phyloP scores from a whole-genome alignment of 2,329 filamentous ascomycete species.

The Curvularia sp. region DNA sequence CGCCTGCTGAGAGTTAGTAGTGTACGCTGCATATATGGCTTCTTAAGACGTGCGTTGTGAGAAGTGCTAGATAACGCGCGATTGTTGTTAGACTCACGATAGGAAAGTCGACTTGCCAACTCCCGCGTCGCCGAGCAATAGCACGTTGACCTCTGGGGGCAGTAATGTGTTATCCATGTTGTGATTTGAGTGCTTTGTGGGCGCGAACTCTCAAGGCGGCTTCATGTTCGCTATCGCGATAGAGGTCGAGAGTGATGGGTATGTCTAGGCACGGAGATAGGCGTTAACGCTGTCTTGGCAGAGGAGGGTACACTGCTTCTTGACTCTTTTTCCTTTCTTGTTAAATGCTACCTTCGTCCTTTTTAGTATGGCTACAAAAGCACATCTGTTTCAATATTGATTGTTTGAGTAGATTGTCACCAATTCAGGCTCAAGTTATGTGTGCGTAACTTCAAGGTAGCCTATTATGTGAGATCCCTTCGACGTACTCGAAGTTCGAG shows the following conservation, averaged over 20 bases:
- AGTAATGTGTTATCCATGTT: slow-evolving; percentile 30
- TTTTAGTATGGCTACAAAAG: background rate
- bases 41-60: background rate
- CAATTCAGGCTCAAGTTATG: background rate
- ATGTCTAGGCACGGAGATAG: slow-evolving; percentile 15
- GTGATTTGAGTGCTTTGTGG: slow-evolving; percentile 2
- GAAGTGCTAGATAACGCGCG: background rate
- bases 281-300: slow-evolving; percentile 19
- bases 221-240: slow-evolving; percentile 23
- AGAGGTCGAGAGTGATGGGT: background rate
- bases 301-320: background rate
- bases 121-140: slow-evolving; percentile 65
- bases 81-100: slow-evolving; percentile 57
- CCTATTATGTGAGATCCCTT: background rate
- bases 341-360: background rate
- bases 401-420: background rate
- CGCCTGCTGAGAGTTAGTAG: slow-evolving; percentile 29
- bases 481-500: background rate
- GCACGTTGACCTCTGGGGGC: slow-evolving; percentile 52
- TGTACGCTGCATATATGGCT: background rate
- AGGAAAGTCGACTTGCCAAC: slow-evolving; percentile 70
- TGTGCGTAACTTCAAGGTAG: background rate
- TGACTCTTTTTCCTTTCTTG: background rate
- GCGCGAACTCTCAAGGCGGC: slow-evolving; percentile 13
- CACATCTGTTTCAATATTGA: background rate